Evolutionary conservation across 1,284 basidiomycete species (phyloP), one percentile per base, ranked within the genome.

Genomic region (Papiliotrema flavescens): DNA sequence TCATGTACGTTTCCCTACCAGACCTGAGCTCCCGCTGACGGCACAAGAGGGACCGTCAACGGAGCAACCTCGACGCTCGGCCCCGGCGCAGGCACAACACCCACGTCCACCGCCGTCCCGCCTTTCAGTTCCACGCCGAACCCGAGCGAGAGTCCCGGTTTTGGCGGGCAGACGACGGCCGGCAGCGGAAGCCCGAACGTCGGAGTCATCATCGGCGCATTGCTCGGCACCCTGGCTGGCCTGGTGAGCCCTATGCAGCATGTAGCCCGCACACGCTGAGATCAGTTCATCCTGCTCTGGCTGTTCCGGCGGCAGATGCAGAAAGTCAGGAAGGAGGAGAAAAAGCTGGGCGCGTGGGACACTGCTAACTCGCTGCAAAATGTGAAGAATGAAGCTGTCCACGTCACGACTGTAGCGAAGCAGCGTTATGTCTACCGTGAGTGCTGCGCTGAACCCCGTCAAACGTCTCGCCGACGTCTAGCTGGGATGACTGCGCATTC

Each of bases 381-480:
- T 50, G 60, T 64, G 60, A 71, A 66, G 60, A 67, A 71, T 49
- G 67, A 71, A 48, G 60, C 58, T 17, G 64, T 71, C 3, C 63
- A 66, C 39, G 60, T 71, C 3, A 69, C 67, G 8, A 69, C 69
- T 2, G 64, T 61, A n/a, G 69, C 64, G 8, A 62, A 66, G 36
- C 69, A 71, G 57, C 60, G 69, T 23, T 71, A 71, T 60, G 64
- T 69, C 1, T 71, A 71, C 56, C 69, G 69, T 71, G 47, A 64
- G 69, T 62, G 5, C 1, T 34, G 7, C 4, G 14, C 7, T 47
- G 23, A 19, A 44, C 35, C 24, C 26, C 42, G 23, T n/a, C 9
- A 24, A 5, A 15, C 34, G 34, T 32, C 40, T 32, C n/a, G 41
- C 52, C 54, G 44, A 60, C 40, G 17, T n/a, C 36, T 23, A 70